A percentile compares a stretch with the other conserved stretches of the same genome.
These are phyloP conservation scores for Pelagophyceae sp. DNA, from an alignment of 352 stramenopile species.

Conservation along the genomic window DNA sequence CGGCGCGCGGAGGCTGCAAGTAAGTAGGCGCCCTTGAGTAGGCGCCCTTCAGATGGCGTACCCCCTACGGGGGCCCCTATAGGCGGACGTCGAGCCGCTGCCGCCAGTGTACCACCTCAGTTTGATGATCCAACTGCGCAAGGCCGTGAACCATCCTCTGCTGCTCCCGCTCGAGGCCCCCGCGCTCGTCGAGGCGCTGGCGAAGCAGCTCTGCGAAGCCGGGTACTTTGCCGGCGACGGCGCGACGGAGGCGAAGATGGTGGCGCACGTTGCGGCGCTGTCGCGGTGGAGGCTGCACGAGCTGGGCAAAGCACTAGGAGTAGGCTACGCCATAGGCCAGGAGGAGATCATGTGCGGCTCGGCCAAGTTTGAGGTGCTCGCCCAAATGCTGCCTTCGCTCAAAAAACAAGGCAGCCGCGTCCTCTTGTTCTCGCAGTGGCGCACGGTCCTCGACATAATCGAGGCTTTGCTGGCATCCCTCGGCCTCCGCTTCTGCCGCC, in stretches of 20 bases:
- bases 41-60: too few species aligned
- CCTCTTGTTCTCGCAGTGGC: conserved; percentile 99
- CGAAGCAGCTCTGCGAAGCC: background rate
- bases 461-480: conserved; percentile 91
- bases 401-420: conserved; percentile 85
- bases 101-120: background rate
- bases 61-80: too few species aligned
- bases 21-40: too few species aligned
- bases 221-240: background rate
- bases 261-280: background rate
- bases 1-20: background rate
- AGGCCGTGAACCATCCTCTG: background rate
- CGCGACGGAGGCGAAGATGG: background rate
- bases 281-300: background rate
- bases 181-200: background rate
- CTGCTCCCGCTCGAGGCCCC: background rate
- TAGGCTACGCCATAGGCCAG: conserved; percentile 29
- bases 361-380: conserved; percentile 92
- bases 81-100: too few species aligned
- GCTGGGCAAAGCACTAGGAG: background rate
- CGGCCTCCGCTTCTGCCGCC: conserved; percentile 72
- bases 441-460: conserved; percentile 96
- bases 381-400: conserved; percentile 88
- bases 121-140: background rate
- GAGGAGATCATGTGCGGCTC: conserved; percentile 69